Evolutionary conservation across 1,139 yeast species (phyloP), one percentile per base, ranked within the genome.

Genomic region (Groenewaldozyma auringiensis): DNA sequence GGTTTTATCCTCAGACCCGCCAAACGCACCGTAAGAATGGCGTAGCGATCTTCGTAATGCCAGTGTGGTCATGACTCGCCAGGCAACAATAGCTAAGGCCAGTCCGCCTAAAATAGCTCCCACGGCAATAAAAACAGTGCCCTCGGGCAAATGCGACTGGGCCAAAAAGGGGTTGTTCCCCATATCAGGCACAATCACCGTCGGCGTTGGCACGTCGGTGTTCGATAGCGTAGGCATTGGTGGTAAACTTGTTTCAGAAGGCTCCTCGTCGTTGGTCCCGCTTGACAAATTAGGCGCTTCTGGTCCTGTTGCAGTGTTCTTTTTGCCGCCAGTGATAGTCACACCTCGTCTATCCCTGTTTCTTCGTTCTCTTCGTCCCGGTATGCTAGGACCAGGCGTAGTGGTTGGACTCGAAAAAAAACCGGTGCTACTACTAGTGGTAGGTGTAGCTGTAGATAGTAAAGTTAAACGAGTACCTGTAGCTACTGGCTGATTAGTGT

Each of bases 41-140:
- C 50, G 56, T 46, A 52, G 46, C 17, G 57, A 48, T 41, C 57
- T 54, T 22, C 51, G 52, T 46, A 52, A 50, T 45, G 53, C 53
- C 42, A 52, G 48, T 18, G 51, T 51, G 22, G 52, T 55, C 9
- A 53, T 54, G 41, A 56, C 43, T 46, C 60, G 43, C 69, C 69
- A 65, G 9, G 49, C 61, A 22, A 73, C 62, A 45, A 77, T 71
- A 3, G 70, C 74, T 45, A 75, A 55, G 22, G 73, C 65, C 14
- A 79, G 65, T 21, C 75, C 78, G 1, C 82, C 85, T 2, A 81
- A 78, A 39, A 81, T 70, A 11, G 81, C 71, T 0, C 94, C 95
- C 25, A 83, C 83, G 0, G 85, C 84, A 50, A 85, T 84, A 63
- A 84, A 85, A 2, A 85, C 88, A 0, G 92, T 81, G 1, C 95